phyloP scores from a whole-genome alignment of 2,329 filamentous ascomycete genomes.

The Paramyrothecium sp. region DNA sequence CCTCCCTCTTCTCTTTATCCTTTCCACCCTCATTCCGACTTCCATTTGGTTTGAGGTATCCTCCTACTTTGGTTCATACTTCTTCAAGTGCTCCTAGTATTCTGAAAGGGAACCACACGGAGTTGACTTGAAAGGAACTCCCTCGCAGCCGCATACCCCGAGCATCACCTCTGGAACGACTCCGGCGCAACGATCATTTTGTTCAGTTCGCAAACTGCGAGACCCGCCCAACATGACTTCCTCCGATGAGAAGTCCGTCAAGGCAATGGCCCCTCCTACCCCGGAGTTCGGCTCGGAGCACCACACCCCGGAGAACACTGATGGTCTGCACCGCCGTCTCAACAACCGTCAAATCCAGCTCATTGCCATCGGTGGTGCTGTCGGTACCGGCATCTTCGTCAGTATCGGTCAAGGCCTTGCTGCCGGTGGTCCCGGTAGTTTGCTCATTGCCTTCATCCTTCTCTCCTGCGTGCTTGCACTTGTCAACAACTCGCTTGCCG shows the following conservation, averaged over 20 bases:
- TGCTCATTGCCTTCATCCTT: slow-evolving; percentile 58
- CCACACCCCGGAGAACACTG: slow-evolving; percentile 28
- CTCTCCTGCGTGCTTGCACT: slow-evolving; percentile 56
- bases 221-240: background rate
- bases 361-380: slow-evolving; percentile 57
- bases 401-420: slow-evolving; percentile 56
- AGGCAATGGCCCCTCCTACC: slow-evolving; percentile 18
- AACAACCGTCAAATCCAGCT: slow-evolving; percentile 57
- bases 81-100: too few species aligned
- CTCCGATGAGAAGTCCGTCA: slow-evolving; percentile 23
- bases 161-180: background rate
- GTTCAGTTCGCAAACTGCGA: background rate
- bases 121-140: too few species aligned
- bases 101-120: too few species aligned
- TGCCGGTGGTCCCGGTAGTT: slow-evolving; percentile 41
- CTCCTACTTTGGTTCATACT: background rate
- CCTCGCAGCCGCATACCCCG: background rate
- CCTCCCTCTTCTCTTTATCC: background rate
- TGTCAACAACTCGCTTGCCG: slow-evolving; percentile 64
- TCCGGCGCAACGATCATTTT: background rate
- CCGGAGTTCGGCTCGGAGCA: slow-evolving; percentile 18
- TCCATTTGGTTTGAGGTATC: background rate
- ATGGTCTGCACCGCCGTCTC: slow-evolving; percentile 44
- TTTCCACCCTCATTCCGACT: background rate
- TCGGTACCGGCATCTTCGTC: slow-evolving; percentile 59